phyloP scores from a whole-genome alignment of 495 filamentous ascomycete species.

The Thermothielavioides terrestris region DNA sequence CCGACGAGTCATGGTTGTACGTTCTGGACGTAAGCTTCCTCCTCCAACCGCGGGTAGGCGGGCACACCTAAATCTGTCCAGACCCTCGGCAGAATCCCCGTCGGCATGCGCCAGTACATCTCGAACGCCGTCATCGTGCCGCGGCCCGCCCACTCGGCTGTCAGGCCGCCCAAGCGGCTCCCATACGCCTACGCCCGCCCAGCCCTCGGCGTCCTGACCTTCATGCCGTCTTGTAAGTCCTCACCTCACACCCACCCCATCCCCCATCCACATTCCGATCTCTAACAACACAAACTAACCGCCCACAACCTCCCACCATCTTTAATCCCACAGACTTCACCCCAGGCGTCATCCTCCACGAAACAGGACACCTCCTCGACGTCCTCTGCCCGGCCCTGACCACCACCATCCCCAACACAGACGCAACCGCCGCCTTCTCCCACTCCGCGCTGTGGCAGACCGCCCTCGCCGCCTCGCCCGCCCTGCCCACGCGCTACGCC shows the following conservation, averaged over 20 bases:
- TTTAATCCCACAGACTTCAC: too few relatives aligned
- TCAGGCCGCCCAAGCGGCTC: not conserved
- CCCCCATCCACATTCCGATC: too few relatives aligned
- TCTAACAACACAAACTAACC: not conserved
- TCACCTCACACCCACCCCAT: not conserved
- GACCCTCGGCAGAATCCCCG: conserved; percentile 16
- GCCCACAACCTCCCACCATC: too few relatives aligned
- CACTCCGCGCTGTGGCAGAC: conserved; percentile 6
- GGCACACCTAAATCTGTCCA: not conserved
- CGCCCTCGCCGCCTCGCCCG: conserved; percentile 2
- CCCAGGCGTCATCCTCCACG: conserved; percentile 19
- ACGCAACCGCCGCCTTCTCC: conserved; percentile 8
- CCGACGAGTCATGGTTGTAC: conserved; percentile 2
- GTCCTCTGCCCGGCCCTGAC: not conserved
- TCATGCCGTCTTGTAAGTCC: not conserved
- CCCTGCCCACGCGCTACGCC: conserved; percentile 17
- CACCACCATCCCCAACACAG: not conserved
- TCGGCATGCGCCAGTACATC: conserved; percentile 19
- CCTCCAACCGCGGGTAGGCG: not conserved
- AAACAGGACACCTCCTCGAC: not conserved
- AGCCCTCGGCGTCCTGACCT: conserved; percentile 2
- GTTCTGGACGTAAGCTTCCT: conserved; percentile 12
- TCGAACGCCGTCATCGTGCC: conserved; percentile 13
- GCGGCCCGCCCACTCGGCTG: not conserved
- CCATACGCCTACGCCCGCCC: conserved; percentile 13